Evolutionary conservation across 768 basidiomycete genomes (phyloP), one percentile per base, ranked within the genome.

Genomic region (Amanita pallidorosea): DNA sequence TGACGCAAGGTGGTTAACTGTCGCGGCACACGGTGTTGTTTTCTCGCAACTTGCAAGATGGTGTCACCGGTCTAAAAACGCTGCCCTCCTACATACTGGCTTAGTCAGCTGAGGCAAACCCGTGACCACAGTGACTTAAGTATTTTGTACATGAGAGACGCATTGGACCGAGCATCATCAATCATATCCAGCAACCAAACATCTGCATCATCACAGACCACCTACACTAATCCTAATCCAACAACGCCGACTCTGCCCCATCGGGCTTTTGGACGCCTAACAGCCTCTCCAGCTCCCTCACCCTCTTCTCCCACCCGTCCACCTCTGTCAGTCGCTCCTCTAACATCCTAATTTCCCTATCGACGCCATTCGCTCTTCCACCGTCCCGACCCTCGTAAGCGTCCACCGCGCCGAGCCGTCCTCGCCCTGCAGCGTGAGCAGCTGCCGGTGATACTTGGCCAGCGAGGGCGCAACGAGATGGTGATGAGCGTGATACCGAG

Each of bases 401-500:
- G 79, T 80, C 88, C 88, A 92, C 49, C 71, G 65, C 1, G 83
- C 83, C 0, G 80, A 73, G 1, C 75, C 76, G 44, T 87, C 85
- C 33, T 51, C 41, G 7, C 91, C 90, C 6, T 72, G 67, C 12
- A 97, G 70, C 0, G 87, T 88, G 15, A 97, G 74, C 23, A 95
- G 74, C 44, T 88, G 85, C 3, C 80, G 87, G 65, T 98, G 95
- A 62, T 96, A 94, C 62, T 88, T 92, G 58, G 80, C 79, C 53
- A 97, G 68, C 0, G 88, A 83, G 0, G 92, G 11, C 86, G 82
- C 47, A 91, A 71, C 13, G 93, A 93, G 46, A 97, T 90, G 3
- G 93, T 97, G 52, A 98, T 85, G 43, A 98, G 75, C 0, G 94
- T 94, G 60, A 96, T 92, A 1, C 85, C 91, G 11, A 89, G 70